Percentiles rank a stretch among this genome's conserved stretches.
These are phyloP conservation scores for Gonapodya sp. DNA, from an alignment of 192 early-diverging fungal genomes.

Conservation along the genomic window DNA sequence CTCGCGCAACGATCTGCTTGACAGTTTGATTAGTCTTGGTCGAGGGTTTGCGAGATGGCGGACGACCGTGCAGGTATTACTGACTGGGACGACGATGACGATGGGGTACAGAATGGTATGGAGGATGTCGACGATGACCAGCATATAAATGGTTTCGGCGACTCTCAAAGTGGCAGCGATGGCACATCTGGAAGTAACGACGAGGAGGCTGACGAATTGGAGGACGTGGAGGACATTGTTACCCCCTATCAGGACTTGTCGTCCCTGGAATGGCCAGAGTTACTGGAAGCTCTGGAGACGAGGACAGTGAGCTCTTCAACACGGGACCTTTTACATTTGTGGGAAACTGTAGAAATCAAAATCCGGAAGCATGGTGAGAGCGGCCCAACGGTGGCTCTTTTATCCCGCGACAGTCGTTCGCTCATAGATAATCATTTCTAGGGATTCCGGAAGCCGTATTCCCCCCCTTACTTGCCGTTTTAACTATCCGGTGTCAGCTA, in stretches of 20 bases:
- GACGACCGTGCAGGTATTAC: not conserved
- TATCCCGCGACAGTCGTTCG: too few species aligned
- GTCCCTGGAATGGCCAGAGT: not conserved
- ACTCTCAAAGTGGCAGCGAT: not conserved
- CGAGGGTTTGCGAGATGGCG: too few species aligned
- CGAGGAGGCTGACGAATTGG: not conserved
- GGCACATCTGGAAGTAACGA: not conserved
- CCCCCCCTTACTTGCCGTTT: too few species aligned
- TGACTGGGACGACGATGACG: not conserved
- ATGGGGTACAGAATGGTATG: not conserved
- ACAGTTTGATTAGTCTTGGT: too few species aligned
- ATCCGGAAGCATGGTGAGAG: not conserved
- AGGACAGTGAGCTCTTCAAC: not conserved
- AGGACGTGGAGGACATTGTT: not conserved
- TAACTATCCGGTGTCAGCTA: too few species aligned
- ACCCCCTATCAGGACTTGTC: not conserved
- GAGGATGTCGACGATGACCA: not conserved
- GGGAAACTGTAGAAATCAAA: not conserved
- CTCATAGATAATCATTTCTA: not conserved
- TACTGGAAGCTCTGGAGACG: not conserved
- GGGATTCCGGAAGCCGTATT: too few species aligned
- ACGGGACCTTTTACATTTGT: not conserved
- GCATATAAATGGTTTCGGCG: not conserved
- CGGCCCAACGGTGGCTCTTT: too few species aligned
- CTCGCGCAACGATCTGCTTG: too few species aligned